Evolutionary conservation across 2,329 filamentous ascomycete species (phyloP).

Genomic region (Rugonectria rugulosa): DNA sequence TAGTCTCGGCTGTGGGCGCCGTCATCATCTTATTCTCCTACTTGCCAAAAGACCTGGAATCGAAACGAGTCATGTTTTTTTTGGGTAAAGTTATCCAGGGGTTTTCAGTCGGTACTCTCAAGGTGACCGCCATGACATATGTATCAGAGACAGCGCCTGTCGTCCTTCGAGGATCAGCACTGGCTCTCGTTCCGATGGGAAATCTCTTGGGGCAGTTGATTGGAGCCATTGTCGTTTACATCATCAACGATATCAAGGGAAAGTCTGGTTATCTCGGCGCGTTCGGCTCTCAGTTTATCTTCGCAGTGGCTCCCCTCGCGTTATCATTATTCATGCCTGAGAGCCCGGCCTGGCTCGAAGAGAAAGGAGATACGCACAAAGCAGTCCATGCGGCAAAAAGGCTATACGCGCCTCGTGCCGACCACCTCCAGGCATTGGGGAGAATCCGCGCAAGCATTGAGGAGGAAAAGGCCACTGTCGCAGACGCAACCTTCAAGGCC

Average conservation of each 20-base stretch:
- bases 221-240: constrained; percentile 30
- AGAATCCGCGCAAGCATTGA: constrained; percentile 46
- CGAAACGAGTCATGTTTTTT: constrained; percentile 35
- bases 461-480: constrained; percentile 44
- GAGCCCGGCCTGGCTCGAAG: constrained; percentile 35
- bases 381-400: constrained; percentile 28
- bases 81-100: constrained; percentile 37
- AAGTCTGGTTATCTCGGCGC: constrained; percentile 34
- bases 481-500: constrained; percentile 47
- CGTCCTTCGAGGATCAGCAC: constrained; percentile 32
- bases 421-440: constrained; percentile 23
- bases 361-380: constrained; percentile 23
- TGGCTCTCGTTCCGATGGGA: constrained; percentile 37
- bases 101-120: constrained; percentile 35
- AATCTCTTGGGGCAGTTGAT: constrained; percentile 39
- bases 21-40: constrained; percentile 40
- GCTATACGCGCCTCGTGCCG: constrained; percentile 29
- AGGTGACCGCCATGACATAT: constrained; percentile 47
- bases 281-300: constrained; percentile 37
- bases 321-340: constrained; percentile 39
- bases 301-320: constrained; percentile 29
- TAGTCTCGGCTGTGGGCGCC: constrained; percentile 33
- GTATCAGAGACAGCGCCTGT: constrained; percentile 39
- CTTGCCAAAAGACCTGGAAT: not conserved
- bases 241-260: constrained; percentile 30